Evolutionary conservation across 1,284 basidiomycete genomes (phyloP), one percentile per base, ranked within the genome.

Genomic region (Puccinia sorghi): DNA sequence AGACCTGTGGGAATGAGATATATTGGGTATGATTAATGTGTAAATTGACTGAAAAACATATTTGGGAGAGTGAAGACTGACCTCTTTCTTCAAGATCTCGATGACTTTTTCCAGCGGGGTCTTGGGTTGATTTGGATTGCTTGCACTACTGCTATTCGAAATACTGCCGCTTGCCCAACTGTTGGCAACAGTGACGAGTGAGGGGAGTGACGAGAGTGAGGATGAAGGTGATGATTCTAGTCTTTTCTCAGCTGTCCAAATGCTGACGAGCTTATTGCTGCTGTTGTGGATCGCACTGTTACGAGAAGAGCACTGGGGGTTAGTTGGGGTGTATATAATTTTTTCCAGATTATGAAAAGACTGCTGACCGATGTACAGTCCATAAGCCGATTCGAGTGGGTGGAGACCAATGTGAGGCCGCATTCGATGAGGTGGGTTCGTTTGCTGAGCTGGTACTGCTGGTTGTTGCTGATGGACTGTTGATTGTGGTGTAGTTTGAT

Each of bases 1-100:
- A 90, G 4, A 92, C 93, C 94, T 97, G 83, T 22, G 15, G 41
- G 15, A 4, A 66, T 59, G 25, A 67, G 6, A 8, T 56, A 20
- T 64, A 25, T 39, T 64, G 13, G 37, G 5, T 43, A 22, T 41
- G 15, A 64, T 43, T 46, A 39, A 66, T 66, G 7, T 25, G 13
- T 5, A 8, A 48, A 59, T 25, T 37, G 27, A 25, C 6, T 43
- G 20, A 22, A 43, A 15, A n/a, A n/a, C n/a, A 64, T 1, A 39
- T 41, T 20, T 43, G 46, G 22, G 17, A 56, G 25, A 56, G 7
- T 27, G 32, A 59, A 46, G 63, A 50, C 66, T 59, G 48, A 77
- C 75, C 48, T 77, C 75, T 70, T 70, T 69, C 37, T 77, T 77
- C 13, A 77, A 50, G 32, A 77, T 64, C 20, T 70, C 64, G 6